Base-by-base conservation (phyloP, 1,284 basidiomycete genomes). In the Retiboletus flavoniger region DNA sequence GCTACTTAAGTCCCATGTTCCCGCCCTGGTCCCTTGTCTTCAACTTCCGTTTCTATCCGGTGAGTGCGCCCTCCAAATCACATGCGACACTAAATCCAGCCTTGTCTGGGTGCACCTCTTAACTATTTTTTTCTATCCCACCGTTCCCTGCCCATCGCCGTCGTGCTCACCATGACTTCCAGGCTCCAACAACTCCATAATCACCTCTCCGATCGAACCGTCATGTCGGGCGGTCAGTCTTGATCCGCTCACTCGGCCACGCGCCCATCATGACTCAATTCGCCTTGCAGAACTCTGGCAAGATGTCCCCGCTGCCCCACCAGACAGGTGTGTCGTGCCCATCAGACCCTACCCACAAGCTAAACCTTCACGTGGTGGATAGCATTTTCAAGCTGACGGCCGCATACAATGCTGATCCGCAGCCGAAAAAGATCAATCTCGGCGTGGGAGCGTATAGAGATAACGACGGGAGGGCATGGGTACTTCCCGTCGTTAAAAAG, bases 361-460 rank as follows among this genome's bases (percentile, higher is more conserved):
- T 50, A 17, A 54, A 24, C n/a, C 40, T 53, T 31, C 55, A 41
- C 38, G 29, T 34, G 53, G 29, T 14, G 42, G 53, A 49, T 62
- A 92, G 92, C 72, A 97, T 97, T 72, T 96, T 97, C 82, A 88
- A 94, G 76, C 82, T 98, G 58, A 93, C 92, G 0, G 86, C 89
- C 2, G 84, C 90, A 0, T 96, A 87, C 82, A 93, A 96, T 69
- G 84, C 85, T 32, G 95, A 98, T 71, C 71, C 81, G 1, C 84
- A 81, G 70, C 78, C 84, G 8, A 77, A 89, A 60, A 98, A 98
- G 77, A 81, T 98, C 69, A 98, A 98, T 74, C 80, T 99, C 17
- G 92, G 95, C 44, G 85, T 95, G 29, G 91, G 92, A 42, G 93
- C 94, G 2, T 95, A 95, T 71, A 79, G 93, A 53, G 93, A 96